Evolutionary conservation across 1,284 basidiomycete species (phyloP), one percentile per base, ranked within the genome.

Genomic region (Waitea zeae): DNA sequence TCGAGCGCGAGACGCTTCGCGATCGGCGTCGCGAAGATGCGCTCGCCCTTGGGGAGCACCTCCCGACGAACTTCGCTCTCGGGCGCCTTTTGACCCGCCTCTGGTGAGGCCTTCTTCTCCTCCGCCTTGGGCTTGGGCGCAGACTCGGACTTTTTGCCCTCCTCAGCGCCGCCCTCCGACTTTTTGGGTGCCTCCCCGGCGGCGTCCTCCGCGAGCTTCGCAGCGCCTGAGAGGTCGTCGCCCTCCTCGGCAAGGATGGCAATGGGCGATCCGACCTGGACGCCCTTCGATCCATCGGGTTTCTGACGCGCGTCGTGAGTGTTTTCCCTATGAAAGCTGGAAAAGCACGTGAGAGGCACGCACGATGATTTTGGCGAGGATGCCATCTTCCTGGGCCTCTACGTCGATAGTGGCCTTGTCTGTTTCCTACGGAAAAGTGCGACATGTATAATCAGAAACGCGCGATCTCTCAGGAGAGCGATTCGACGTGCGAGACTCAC

Each of bases 331-430:
- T 5, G 11, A 26, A n/a, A 20, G 7, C n/a, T 7, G 22, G 29
- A 39, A 28, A 14, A 39, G 5, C 24, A 14, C 29, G 29, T 11
- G 3, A 18, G 22, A 26, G 3, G 11, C 18, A 54, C 72, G 37
- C 54, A 73, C 77, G 38, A 86, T 72, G 43, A 81, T 95, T 70
- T 96, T 97, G 36, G 83, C 92, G 40, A 98, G 62, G 41, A 96
- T 61, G 51, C 93, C 93, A 46, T 97, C 92, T 34, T 98, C 93
- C 59, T 90, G 89, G 12, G 93, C 89, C 59, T 98, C 93, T 17
- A 98, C 93, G 58, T 98, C 93, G 59, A 98, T 98, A 29, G 89
- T 93, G 12, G 93, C 93, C 70, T 97, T 97, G 75, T 97, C 92
- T 34, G 93, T 97, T 77, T 97, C 92, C 88, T 92, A 44, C 22